A percentile compares a stretch with the other conserved stretches of the same genome.
These are phyloP conservation scores for Backusella circina DNA, from an alignment of 192 early-diverging fungal genomes.

Conservation along the genomic window DNA sequence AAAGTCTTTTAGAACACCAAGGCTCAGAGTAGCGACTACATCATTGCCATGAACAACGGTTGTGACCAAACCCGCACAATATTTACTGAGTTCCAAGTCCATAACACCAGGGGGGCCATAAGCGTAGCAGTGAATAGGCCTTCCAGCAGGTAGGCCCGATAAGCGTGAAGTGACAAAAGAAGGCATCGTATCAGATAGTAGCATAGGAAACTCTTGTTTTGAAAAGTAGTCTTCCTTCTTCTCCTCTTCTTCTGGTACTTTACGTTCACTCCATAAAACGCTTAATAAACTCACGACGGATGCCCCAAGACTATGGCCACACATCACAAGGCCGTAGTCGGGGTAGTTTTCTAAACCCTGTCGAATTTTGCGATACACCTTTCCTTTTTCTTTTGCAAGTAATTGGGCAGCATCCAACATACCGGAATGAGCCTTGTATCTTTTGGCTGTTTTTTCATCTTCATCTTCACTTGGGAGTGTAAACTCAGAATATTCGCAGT, in stretches of 20 bases:
- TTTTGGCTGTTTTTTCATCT: slow-evolving; percentile 2
- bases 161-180: slow-evolving; percentile 60
- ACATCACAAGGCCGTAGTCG: slow-evolving; percentile 79
- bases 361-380: slow-evolving; percentile 67
- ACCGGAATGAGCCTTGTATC: slow-evolving; percentile 73
- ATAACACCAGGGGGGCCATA: slow-evolving; percentile 82
- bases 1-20: slow-evolving; percentile 75
- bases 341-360: slow-evolving; percentile 69
- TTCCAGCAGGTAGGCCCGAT: slow-evolving; percentile 63
- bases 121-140: slow-evolving; percentile 81
- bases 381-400: slow-evolving; percentile 60
- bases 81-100: slow-evolving; percentile 59
- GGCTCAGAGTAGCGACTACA: slow-evolving; percentile 69
- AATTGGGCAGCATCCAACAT: slow-evolving; percentile 81
- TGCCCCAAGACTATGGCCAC: slow-evolving; percentile 87
- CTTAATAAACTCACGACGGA: slow-evolving; percentile 80
- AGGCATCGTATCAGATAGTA: slow-evolving; percentile 31
- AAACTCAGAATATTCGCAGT: slow-evolving; percentile 67
- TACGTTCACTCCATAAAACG: slow-evolving; percentile 69
- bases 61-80: slow-evolving; percentile 69
- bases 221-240: not conserved
- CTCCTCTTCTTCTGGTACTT: not conserved
- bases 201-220: slow-evolving; percentile 12
- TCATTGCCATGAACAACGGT: slow-evolving; percentile 82
- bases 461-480: slow-evolving; percentile 30